These are phyloP conservation scores for Metschnikowia picachoensis DNA, from an alignment of 805 yeast species.

Conservation along the genomic window DNA sequence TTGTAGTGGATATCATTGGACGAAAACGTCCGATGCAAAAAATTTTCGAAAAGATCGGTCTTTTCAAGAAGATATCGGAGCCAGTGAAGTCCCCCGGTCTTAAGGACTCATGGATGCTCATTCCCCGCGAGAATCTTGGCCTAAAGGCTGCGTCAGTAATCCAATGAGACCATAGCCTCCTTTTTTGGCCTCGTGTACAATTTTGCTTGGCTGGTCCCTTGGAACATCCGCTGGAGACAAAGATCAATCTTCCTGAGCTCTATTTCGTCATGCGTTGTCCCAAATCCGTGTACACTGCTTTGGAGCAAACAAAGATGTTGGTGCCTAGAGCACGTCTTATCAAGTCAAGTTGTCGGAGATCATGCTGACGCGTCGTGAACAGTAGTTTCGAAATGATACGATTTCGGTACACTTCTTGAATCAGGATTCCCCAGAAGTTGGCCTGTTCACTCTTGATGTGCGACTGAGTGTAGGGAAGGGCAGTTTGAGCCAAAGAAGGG, in stretches of 20 bases:
- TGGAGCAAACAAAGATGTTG: background rate
- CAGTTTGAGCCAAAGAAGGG: background rate
- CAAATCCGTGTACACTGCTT: background rate
- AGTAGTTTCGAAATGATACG: background rate
- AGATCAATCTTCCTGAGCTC: background rate
- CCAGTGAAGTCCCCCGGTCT: background rate
- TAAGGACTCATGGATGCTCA: too few relatives aligned
- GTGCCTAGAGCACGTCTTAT: background rate
- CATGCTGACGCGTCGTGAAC: background rate
- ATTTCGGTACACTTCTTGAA: background rate
- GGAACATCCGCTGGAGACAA: background rate
- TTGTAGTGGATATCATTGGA: background rate
- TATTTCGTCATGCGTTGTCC: background rate
- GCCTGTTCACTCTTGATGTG: background rate
- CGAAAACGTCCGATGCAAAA: background rate
- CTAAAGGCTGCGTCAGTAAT: background rate
- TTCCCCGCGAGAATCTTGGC: too few relatives aligned
- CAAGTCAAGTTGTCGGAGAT: background rate
- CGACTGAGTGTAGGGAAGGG: background rate
- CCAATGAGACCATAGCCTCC: background rate
- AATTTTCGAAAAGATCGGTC: background rate
- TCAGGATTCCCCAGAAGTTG: background rate
- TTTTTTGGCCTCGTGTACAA: background rate
- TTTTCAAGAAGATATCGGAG: background rate
- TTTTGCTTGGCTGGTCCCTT: background rate